Base-by-base conservation (phyloP, 2,329 filamentous ascomycete species). In the Cytospora chrysosperma region DNA sequence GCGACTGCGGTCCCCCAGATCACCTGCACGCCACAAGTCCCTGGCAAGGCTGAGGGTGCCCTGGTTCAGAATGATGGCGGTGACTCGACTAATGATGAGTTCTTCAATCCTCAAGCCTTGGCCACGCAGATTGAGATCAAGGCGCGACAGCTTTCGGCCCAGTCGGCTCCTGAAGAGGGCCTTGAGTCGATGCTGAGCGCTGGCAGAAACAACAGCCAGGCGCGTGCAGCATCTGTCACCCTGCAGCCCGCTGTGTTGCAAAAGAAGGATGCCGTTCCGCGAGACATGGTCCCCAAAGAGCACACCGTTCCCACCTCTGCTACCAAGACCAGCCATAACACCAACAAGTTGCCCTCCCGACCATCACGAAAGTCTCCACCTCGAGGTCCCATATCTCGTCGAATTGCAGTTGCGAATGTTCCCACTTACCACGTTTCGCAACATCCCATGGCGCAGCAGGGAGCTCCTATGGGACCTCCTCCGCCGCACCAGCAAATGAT, bases 101-200 rank as follows among this genome's bases (percentile, higher is more conserved):
- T 59, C 47, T 53, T 60, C 17, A 56, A 54, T 19, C 37, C 53
- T 12, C 51, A 56, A 8, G 51, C 56, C 15, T 27, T 54, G 6
- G 56, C 56, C 26, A 56, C 59, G 19, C 52, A 50, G 21, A 28
- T 65, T 15, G 56, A 59, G 26, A 43, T 30, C 47, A 52, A 54
- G 17, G 27, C 40, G 9, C 52, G 63, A 27, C 61, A 62, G 26
- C 43, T 59, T 13, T 63, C 60, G 6, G n/a, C 30, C 28, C 47
- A 59, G 19, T 63, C 63, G 34, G 57, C 63, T 9, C 63, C 63
- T 56, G 60, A 32, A 19, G 43, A 59, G 15, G 40, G 26, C 3
- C 27, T 26, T 9, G 47, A 56, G n/a, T 9, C 34, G 8, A 57
- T 65, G 28, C 52, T 65, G 7, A 30, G n/a, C 24, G n/a, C 52